These are phyloP conservation scores for Panellus pusillus DNA, from an alignment of 768 basidiomycete genomes.

Conservation along the genomic window DNA sequence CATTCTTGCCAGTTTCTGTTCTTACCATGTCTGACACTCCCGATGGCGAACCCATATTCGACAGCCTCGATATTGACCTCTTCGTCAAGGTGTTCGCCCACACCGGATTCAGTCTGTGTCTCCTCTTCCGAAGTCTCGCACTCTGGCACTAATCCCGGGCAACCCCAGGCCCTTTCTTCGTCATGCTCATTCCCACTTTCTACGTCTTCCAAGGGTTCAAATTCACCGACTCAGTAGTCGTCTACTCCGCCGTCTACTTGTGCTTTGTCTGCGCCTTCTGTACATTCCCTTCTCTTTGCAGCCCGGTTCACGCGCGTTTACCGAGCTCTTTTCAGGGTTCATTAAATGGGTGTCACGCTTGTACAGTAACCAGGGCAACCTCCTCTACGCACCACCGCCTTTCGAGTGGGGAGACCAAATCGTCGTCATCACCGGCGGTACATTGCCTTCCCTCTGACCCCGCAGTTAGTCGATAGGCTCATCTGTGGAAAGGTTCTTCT, in stretches of 20 bases:
- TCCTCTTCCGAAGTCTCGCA: not conserved
- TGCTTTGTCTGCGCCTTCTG: slow-evolving; percentile 63
- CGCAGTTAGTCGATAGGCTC: not conserved
- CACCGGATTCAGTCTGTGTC: slow-evolving; percentile 72
- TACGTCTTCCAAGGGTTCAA: slow-evolving; percentile 69
- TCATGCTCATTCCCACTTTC: slow-evolving; percentile 76
- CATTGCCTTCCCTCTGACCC: not conserved
- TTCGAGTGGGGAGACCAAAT: slow-evolving; percentile 90
- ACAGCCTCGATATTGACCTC: slow-evolving; percentile 74
- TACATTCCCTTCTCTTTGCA: slow-evolving; percentile 38
- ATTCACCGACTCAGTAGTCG: slow-evolving; percentile 49
- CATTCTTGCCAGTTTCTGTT: slow-evolving; percentile 28
- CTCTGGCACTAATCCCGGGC: not conserved
- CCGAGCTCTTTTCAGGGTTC: slow-evolving; percentile 47
- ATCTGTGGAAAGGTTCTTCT: slow-evolving; percentile 60
- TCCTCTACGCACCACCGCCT: slow-evolving; percentile 57
- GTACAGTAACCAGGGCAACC: slow-evolving; percentile 72
- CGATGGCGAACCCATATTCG: slow-evolving; percentile 58
- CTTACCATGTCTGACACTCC: slow-evolving; percentile 31
- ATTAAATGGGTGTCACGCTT: slow-evolving; percentile 68
- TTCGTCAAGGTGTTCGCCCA: slow-evolving; percentile 75
- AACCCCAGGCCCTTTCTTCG: slow-evolving; percentile 76
- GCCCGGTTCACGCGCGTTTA: not conserved
- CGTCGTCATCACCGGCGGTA: slow-evolving; percentile 89
- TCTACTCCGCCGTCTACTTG: slow-evolving; percentile 55